phyloP scores from a whole-genome alignment of 352 stramenopile genomes.

The Achlya hypogyna region DNA sequence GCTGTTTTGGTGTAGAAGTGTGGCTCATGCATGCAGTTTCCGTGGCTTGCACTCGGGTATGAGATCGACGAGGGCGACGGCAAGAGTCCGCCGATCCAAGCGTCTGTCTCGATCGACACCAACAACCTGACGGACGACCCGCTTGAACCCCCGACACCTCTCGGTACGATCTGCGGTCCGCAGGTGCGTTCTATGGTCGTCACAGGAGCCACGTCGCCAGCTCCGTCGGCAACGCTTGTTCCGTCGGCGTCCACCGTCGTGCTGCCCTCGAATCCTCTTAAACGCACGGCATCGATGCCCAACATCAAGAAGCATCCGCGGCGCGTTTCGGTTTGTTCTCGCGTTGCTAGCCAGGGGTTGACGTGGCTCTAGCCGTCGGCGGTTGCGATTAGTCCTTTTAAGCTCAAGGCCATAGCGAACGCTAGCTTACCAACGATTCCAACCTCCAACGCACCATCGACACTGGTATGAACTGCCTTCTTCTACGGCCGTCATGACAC shows the following conservation, averaged over 20 bases:
- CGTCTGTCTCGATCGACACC: background rate
- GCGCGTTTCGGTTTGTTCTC: background rate
- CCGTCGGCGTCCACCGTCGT: background rate
- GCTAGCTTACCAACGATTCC: conserved; percentile 17
- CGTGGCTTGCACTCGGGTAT: conserved; percentile 80
- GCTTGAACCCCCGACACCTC: background rate
- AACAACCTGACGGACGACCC: background rate
- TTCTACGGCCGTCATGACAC: background rate
- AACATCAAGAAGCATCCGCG: background rate
- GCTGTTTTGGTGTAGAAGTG: background rate
- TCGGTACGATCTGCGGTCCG: background rate
- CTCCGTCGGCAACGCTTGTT: background rate
- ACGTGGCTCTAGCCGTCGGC: background rate
- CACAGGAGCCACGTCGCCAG: background rate
- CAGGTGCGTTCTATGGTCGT: background rate
- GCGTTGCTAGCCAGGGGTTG: background rate
- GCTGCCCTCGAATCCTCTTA: background rate
- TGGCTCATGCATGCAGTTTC: conserved; percentile 30
- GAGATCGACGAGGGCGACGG: conserved; percentile 32
- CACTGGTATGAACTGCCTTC: background rate
- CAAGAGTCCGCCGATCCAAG: background rate
- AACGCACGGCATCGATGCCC: background rate
- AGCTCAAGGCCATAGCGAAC: conserved; percentile 15
- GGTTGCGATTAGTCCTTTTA: conserved; percentile 11
- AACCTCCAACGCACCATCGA: background rate